Conservation (phyloP, 306 rosid genomes). For the Potentilla sterilis region DNA sequence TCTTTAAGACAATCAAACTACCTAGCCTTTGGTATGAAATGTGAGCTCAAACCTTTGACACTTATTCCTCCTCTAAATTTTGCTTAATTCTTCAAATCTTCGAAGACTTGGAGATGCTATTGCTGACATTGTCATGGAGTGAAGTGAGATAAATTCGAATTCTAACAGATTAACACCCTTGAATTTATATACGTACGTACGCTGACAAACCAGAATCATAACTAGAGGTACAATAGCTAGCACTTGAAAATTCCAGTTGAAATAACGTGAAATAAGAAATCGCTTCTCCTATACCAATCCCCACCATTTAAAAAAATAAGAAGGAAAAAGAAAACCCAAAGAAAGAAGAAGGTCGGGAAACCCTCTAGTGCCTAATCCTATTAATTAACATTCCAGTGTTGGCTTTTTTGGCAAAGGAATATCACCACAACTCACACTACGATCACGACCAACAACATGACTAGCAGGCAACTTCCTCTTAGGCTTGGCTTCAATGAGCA, state of each 20-base stretch:
- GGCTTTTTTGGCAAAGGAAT: constrained; percentile 54
- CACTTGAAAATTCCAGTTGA: constrained; percentile 50
- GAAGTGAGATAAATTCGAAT: not conserved
- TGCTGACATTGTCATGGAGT: not conserved
- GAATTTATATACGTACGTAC: not conserved
- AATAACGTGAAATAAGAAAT: constrained; percentile 39
- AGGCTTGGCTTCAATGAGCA: constrained; percentile 82
- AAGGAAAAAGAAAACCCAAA: not conserved
- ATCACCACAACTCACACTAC: constrained; percentile 25
- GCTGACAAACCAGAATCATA: not conserved
- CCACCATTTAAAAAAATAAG: constrained; percentile 54
- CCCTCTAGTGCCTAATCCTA: constrained; percentile 28
- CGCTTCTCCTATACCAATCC: constrained; percentile 92
- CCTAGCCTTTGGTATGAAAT: not conserved
- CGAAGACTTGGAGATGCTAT: not conserved
- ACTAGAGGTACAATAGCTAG: constrained; percentile 28
- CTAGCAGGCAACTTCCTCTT: constrained; percentile 51
- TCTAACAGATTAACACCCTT: constrained; percentile 26
- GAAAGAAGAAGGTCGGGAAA: not conserved
- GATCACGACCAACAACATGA: constrained; percentile 19
- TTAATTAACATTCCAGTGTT: constrained; percentile 53
- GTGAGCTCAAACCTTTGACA: not conserved
- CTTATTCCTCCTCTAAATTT: not conserved
- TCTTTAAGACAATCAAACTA: not conserved
- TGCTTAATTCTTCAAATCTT: not conserved